These are phyloP conservation scores for Alternaria sp. DNA, from an alignment of 2,329 filamentous ascomycete species.

Conservation along the genomic window DNA sequence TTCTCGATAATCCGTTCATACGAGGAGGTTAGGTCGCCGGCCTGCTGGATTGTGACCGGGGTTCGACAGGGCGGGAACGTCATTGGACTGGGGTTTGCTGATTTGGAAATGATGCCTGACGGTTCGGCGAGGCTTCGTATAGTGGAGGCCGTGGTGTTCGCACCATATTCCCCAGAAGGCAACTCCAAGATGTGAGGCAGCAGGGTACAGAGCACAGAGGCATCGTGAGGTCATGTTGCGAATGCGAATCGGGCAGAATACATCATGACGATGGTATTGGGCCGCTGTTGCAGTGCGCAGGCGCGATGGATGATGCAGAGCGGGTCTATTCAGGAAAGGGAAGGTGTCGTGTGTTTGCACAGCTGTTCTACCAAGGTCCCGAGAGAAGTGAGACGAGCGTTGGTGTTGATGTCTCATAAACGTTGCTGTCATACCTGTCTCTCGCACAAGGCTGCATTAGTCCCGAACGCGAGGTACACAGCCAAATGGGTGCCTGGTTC, in stretches of 20 bases:
- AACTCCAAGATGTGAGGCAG: not conserved
- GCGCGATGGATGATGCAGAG: not conserved
- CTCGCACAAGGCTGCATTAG: not conserved
- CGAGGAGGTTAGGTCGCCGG: not conserved
- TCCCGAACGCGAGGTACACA: constrained; percentile 1
- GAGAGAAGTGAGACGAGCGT: constrained; percentile 2
- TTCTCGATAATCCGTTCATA: not conserved
- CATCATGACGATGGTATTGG: not conserved
- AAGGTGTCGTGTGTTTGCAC: not conserved
- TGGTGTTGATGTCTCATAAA: constrained; percentile 6
- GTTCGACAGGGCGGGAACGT: not conserved
- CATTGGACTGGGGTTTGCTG: not conserved
- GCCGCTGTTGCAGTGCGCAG: not conserved
- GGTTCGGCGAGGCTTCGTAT: constrained; percentile 7
- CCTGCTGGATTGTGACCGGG: not conserved
- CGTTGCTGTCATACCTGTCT: constrained; percentile 4
- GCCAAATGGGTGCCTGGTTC: not conserved
- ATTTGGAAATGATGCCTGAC: constrained; percentile 12
- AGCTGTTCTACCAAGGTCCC: not conserved
- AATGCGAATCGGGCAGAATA: not conserved
- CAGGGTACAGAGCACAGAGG: not conserved
- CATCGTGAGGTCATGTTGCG: not conserved
- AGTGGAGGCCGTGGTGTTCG: not conserved
- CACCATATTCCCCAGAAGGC: constrained; percentile 4
- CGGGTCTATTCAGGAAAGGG: not conserved